A percentile compares a stretch with the other conserved stretches of the same genome.
phyloP scores from a whole-genome alignment of 768 basidiomycete species.

The Phanerochaete sordida region DNA sequence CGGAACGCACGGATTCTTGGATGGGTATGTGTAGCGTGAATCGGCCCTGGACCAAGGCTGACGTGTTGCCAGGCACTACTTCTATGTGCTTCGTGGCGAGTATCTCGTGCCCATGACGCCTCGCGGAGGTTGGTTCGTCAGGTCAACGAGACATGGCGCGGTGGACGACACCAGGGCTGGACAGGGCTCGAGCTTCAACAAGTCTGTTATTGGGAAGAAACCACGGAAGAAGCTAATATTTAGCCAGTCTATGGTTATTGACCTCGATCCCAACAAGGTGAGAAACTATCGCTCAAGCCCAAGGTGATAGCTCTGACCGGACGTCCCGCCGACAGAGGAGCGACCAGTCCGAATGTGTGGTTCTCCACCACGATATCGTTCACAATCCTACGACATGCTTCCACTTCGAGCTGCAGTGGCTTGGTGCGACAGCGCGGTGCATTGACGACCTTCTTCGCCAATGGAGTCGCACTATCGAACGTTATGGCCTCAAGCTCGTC shows the following conservation, averaged over 20 bases:
- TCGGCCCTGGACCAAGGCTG: background rate
- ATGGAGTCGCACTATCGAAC: constrained; percentile 81
- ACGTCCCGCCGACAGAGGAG: too few species aligned
- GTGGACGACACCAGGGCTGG: constrained; percentile 32
- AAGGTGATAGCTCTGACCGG: too few species aligned
- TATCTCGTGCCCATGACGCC: constrained; percentile 70
- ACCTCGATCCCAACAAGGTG: constrained; percentile 78
- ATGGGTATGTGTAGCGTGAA: constrained; percentile 56
- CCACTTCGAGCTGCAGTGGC: constrained; percentile 95
- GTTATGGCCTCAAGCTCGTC: constrained; percentile 87
- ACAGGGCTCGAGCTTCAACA: constrained; percentile 10
- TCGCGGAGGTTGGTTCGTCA: constrained; percentile 63
- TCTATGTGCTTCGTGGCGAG: constrained; percentile 79
- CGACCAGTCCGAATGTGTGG: constrained; percentile 82
- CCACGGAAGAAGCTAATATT: constrained; percentile 64
- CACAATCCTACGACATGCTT: constrained; percentile 95
- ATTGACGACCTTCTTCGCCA: constrained; percentile 85
- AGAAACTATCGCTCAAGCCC: too few species aligned
- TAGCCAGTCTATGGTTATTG: constrained; percentile 89
- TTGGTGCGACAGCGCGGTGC: constrained; percentile 87
- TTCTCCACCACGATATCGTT: constrained; percentile 91
- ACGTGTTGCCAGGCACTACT: constrained; percentile 67
- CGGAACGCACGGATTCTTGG: constrained; percentile 77
- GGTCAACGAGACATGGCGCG: constrained; percentile 40
- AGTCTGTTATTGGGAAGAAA: constrained; percentile 29